Evolutionary conservation across 768 basidiomycete species (phyloP).

Genomic region (Xanthoconium purpureum): DNA sequence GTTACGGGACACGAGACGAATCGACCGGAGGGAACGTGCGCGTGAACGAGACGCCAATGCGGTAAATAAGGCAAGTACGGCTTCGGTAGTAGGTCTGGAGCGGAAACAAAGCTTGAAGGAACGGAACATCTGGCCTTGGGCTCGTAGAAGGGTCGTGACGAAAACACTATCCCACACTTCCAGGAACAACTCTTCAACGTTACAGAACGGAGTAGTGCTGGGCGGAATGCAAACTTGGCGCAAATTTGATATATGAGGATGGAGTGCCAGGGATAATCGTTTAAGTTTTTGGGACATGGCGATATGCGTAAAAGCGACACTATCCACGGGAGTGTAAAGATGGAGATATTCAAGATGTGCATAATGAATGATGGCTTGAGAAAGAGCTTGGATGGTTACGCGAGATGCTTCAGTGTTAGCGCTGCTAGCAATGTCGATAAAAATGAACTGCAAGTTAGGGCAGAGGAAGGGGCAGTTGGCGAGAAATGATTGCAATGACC

Average conservation of each 20-base stretch:
- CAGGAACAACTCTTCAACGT: background rate
- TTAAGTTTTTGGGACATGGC: background rate
- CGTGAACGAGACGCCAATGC: background rate
- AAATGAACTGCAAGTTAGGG: background rate
- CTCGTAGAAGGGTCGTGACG: conserved; percentile 2
- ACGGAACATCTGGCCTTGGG: background rate
- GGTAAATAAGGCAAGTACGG: background rate
- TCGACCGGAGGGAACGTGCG: background rate
- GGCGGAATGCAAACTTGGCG: background rate
- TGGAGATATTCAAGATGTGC: background rate
- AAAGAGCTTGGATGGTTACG: background rate
- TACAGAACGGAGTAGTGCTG: background rate
- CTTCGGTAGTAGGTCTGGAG: background rate
- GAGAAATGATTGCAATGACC: background rate
- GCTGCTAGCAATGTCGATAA: too few species aligned
- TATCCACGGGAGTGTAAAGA: background rate
- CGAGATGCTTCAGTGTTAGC: too few species aligned
- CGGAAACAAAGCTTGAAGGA: background rate
- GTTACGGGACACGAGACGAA: too few species aligned
- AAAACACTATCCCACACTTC: background rate
- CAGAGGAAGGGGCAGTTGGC: background rate
- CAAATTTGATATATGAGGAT: background rate
- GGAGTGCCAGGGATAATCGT: background rate
- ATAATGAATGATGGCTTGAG: background rate
- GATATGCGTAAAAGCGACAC: background rate